Percentiles rank a stretch among this genome's conserved stretches.
Conservation (phyloP, 139 green algal genomes). For the Tetradesmus obliquus region DNA sequence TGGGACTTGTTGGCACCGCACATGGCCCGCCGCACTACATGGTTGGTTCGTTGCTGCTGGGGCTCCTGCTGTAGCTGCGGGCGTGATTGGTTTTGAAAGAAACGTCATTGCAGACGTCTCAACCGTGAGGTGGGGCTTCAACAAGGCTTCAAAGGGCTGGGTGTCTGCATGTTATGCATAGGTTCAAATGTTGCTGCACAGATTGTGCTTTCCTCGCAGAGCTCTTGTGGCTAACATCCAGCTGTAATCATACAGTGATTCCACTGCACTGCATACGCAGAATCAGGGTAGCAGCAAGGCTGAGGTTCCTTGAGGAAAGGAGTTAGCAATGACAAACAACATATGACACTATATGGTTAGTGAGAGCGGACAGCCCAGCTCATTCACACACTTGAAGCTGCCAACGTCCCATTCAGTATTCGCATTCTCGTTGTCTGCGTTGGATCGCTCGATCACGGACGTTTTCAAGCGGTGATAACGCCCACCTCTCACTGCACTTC, state of each 20-base stretch:
- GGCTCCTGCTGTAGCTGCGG: too few species aligned
- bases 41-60: too few species aligned
- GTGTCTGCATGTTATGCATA: background rate
- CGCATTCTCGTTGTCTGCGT: background rate
- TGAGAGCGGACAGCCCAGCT: background rate
- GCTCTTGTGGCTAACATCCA: too few species aligned
- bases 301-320: background rate
- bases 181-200: background rate
- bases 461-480: conserved; percentile 2
- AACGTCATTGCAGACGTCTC: too few species aligned
- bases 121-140: too few species aligned
- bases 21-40: too few species aligned
- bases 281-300: background rate
- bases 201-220: too few species aligned
- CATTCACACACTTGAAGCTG: background rate
- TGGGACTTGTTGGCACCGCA: too few species aligned
- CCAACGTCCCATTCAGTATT: background rate
- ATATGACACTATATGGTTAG: background rate
- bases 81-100: too few species aligned
- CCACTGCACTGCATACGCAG: background rate
- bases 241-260: too few species aligned
- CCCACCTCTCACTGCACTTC: background rate
- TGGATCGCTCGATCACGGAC: background rate
- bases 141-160: background rate
- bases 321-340: background rate